Base-by-base conservation (phyloP, 129 eudicot genomes). In the Calendula officinalis region DNA sequence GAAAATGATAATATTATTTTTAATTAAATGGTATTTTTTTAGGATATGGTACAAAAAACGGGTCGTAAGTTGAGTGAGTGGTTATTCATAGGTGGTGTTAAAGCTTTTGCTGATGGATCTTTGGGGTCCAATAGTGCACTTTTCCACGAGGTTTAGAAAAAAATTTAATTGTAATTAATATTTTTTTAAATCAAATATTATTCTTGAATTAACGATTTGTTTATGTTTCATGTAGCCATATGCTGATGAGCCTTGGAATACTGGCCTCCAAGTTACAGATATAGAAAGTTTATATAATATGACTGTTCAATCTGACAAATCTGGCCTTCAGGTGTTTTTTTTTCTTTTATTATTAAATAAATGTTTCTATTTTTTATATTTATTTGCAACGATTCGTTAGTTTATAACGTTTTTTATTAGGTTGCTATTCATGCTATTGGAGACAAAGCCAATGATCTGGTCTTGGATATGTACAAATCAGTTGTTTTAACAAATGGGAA, bases 371-470 rank as follows among this genome's bases (percentile, higher is more conserved):
- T 46, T 54, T 73, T 15, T 35, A 45, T 56, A 30, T 71, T 9
- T 53, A 42, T 7, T 38, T 38, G 37, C 50, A 12, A 41, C 27
- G n/a, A 60, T 50, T 62, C n/a, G 14, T 12, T n/a, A 37, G 53
- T 45, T 53, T 13, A 50, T 42, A 40, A 2, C 22, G 14, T 39
- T 56, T 8, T 41, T 32, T 68, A 8, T 72, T 66, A 92, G 99
- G 96, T 94, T 67, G 91, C 96, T 39, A 76, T 94, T 52, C 99
- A 94, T 79, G 95, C 96, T 70, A 94, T 94, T 50, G 99, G 99
- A 47, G 99, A 94, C 67, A 77, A 67, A 52, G 95, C 99, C 55
- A 94, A 94, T 81, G 95, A 76, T 77, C 56, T 83, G 77, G 72
- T 94, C 63, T 80, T 94, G 83, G 92, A 94, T 66, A 70, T 88